Base-by-base conservation (phyloP, 2,329 filamentous ascomycete species). In the Cytospora piceicola region DNA sequence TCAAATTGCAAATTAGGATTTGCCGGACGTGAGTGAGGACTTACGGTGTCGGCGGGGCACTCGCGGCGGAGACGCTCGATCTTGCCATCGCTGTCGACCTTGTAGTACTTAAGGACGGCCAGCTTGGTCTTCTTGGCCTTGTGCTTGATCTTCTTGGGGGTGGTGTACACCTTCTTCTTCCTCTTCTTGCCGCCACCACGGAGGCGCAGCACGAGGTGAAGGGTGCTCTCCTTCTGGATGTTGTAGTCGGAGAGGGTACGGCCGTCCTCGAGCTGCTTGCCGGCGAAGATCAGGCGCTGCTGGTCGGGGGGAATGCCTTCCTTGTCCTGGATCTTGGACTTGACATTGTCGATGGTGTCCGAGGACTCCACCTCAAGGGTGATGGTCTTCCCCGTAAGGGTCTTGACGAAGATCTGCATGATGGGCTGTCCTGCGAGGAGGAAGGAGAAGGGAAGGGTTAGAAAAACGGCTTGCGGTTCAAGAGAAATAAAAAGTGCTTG, bases 81-180 rank as follows among this genome's bases (percentile, higher is more conserved):
- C 91, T 98, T 98, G 84, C 96, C 95, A 78, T 99, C 95, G 77
- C 92, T 93, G 83, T 98, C 95, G 77, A 99, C 95, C 92, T 99
- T 99, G 92, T 99, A 99, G 92, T 99, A 99, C 91, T 99, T 99
- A 83, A 99, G 94, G 76, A 99, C 94, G 78, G 95, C 95, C 82
- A 99, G 87, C 91, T 99, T 99, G 90, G 92, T 97, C 94, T 99
- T 99, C 93, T 98, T 99, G 88, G 93, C 91, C 94, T 99, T 99
- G 91, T 99, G 95, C 95, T 99, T 99, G 91, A 99, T 99, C 93
- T 99, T 99, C 94, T 99, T 99, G 82, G 95, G 95, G 78, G 95
- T 99, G 81, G 93, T 98, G 92, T 99, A 99, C 76, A 99, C 95
- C 94, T 99, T 99, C 93, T 97, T 97, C 93, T 99, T 99, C 84